Evolutionary conservation across 345 rosid species (phyloP), one percentile per base, ranked within the genome.

Genomic region (Syzygium grande): DNA sequence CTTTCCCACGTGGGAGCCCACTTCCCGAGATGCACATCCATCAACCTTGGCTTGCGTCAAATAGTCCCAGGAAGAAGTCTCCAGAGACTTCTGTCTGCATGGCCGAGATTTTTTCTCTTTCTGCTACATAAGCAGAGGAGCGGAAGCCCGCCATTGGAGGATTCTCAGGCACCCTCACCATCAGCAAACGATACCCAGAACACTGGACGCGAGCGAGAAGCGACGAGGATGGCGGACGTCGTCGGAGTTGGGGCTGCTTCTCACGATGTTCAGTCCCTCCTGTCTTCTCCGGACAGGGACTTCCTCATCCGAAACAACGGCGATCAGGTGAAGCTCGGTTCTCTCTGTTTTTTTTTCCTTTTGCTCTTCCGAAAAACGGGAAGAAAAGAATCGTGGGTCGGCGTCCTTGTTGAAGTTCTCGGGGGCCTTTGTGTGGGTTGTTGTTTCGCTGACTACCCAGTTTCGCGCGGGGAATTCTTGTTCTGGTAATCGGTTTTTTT

Each of bases 231-330:
- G 68, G 68, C 30, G 68, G 34, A n/a, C 0, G 34, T 0, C n/a
- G 34, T 61, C 34, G 68, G 6, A 61, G 68, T 3, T 7, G 68
- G 68, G 30, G 63, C n/a, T 58, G 29, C 30, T 27, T 27, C 68
- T 6, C 68, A 27, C 68, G 68, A 61, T 61, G 30, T 61, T 0
- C 68, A 61, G 68, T 90, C 92, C 10, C 90, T 95, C 19, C 89
- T 96, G 30, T 92, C 92, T 87, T 92, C 99, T 86, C 87, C 93
- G 6, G 91, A 88, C 43, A 90, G 96, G 52, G 96, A 94, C 89
- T 94, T 92, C 87, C 96, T 96, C 68, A 41, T 94, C 53, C 94
- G 95, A 52, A 95, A 92, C 88, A 87, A 93, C 88, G 94, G 93
- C 54, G 92, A 94, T 86, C 92, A 93, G 93, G 96, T 94, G 6